Percentiles rank a stretch among this genome's conserved stretches.
Conservation (phyloP, 2,329 filamentous ascomycete genomes). For the Neophaeococcomyces mojaviensis region DNA sequence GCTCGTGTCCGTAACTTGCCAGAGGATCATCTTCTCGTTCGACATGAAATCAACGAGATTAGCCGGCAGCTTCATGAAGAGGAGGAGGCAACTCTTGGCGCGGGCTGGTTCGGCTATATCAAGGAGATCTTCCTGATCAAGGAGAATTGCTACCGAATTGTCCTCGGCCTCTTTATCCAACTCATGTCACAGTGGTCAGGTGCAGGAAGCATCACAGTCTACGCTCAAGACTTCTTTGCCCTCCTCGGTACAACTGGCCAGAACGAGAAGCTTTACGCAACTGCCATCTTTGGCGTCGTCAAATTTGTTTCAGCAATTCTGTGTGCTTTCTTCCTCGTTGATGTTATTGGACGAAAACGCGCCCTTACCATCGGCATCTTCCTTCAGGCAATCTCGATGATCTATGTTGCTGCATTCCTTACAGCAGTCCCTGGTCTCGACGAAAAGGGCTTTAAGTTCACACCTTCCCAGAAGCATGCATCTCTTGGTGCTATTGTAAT, state of each 20-base stretch:
- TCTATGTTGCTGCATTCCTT: conserved; percentile 49
- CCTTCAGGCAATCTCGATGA: conserved; percentile 44
- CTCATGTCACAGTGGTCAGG: conserved; percentile 68
- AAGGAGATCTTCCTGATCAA: conserved; percentile 62
- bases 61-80: conserved; percentile 61
- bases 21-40: conserved; percentile 53
- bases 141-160: conserved; percentile 65
- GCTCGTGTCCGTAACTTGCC: conserved; percentile 53
- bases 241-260: conserved; percentile 63
- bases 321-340: conserved; percentile 72
- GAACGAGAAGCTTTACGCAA: conserved; percentile 63
- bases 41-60: conserved; percentile 57
- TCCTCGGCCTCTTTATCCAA: conserved; percentile 61
- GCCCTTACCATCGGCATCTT: conserved; percentile 42
- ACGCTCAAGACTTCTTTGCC: conserved; percentile 65
- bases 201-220: conserved; percentile 67
- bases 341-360: conserved; percentile 66
- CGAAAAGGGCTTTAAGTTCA: conserved; percentile 19
- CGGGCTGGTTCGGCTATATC: conserved; percentile 56
- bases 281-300: conserved; percentile 67
- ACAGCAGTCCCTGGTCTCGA: conserved; percentile 27
- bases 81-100: conserved; percentile 61
- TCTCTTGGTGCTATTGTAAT: conserved; percentile 36
- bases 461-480: conserved; percentile 24
- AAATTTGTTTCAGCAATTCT: conserved; percentile 61